These are phyloP conservation scores for Alternaria brassicae DNA, from an alignment of 2,329 filamentous ascomycete species.

Conservation along the genomic window DNA sequence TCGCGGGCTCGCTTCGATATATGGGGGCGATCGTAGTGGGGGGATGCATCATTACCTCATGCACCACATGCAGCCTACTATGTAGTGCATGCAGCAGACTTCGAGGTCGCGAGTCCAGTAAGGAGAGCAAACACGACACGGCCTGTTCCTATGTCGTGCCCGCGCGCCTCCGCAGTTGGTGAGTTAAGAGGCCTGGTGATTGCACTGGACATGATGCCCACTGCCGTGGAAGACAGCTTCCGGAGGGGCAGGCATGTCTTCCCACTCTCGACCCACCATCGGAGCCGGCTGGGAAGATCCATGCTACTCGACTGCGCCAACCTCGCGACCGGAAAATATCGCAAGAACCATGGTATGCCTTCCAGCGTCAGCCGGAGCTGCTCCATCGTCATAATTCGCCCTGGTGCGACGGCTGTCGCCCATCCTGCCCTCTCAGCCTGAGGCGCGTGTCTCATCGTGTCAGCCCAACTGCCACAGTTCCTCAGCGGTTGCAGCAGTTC, in stretches of 20 bases:
- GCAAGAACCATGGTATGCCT: constrained; percentile 15
- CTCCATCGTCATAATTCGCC: constrained; percentile 6
- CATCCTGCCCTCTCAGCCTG: neutral
- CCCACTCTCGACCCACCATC: constrained; percentile 22
- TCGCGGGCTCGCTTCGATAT: constrained; percentile 10
- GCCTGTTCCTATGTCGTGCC: neutral
- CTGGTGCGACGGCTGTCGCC: constrained; percentile 14
- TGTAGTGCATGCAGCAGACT: constrained; percentile 1
- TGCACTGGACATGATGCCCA: neutral
- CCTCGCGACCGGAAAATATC: constrained; percentile 20
- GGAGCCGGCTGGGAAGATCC: constrained; percentile 12
- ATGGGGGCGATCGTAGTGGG: constrained; percentile 7
- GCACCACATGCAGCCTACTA: constrained; percentile 1
- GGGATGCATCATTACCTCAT: neutral
- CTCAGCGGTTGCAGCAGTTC: constrained; percentile 30
- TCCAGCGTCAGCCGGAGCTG: constrained; percentile 7
- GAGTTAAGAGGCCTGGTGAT: neutral
- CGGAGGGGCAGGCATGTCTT: constrained; percentile 11
- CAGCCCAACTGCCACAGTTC: constrained; percentile 12
- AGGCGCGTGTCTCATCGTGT: neutral
- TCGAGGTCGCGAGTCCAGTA: too few species aligned
- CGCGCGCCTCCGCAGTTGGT: neutral
- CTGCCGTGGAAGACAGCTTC: neutral
- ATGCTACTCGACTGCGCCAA: constrained; percentile 16
- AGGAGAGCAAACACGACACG: neutral